Conservation (phyloP, 208 protist genomes). For the Acanthamoeba sp. region DNA sequence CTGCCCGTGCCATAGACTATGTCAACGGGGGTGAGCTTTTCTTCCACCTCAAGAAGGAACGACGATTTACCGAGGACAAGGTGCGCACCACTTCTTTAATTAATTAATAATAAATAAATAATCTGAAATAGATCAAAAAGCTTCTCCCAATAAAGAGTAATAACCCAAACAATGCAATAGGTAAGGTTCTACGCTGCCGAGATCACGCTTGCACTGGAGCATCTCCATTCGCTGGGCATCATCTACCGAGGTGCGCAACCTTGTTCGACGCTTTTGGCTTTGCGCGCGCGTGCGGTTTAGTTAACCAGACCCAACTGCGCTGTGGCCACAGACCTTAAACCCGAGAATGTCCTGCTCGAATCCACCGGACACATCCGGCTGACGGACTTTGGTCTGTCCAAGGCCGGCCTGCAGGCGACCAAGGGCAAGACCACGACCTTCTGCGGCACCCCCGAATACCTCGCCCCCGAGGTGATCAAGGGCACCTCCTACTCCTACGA, state of each 20-base stretch:
- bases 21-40: conserved; percentile 84
- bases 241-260: no score
- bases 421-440: conserved; percentile 82
- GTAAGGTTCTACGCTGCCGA: conserved; percentile 87
- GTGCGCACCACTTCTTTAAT: not conserved
- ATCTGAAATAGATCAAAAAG: no score
- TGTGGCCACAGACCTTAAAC: conserved; percentile 82
- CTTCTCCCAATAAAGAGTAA: no score
- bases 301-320: no score
- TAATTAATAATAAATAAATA: conserved; percentile 47
- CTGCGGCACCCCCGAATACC: conserved; percentile 87
- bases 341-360: conserved; percentile 85
- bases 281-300: not conserved
- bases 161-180: no score
- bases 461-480: conserved; percentile 78
- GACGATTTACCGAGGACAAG: conserved; percentile 17
- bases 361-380: not conserved
- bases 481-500: conserved; percentile 81
- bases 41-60: conserved; percentile 53
- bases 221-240: conserved; percentile 84
- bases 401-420: conserved; percentile 78
- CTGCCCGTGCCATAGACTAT: conserved; percentile 83
- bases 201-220: conserved; percentile 86
- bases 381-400: conserved; percentile 44
- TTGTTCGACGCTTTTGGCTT: not conserved